Percentiles rank a stretch among this genome's conserved stretches.
Conservation (phyloP, 2,329 filamentous ascomycete species). For the Arthrobotrys entomopaga region DNA sequence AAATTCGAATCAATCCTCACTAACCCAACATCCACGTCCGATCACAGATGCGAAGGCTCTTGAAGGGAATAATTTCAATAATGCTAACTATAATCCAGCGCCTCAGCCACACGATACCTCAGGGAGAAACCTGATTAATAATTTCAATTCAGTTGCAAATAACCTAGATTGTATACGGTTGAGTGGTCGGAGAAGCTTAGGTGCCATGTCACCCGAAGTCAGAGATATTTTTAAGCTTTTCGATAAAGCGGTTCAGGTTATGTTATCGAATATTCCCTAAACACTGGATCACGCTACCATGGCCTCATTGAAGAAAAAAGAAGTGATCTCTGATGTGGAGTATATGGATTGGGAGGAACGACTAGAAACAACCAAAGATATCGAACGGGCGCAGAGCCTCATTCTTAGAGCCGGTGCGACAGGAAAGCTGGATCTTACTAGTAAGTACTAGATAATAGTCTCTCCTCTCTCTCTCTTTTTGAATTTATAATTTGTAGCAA, state of each 20-base stretch:
- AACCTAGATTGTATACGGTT: not conserved
- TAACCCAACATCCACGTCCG: no score
- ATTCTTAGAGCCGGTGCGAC: not conserved
- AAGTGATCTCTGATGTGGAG: conserved; percentile 1
- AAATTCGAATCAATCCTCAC: not conserved
- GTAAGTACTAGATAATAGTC: not conserved
- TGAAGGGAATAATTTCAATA: no score
- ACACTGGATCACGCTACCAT: not conserved
- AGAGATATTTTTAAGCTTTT: not conserved
- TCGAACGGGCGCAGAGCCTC: not conserved
- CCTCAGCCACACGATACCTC: no score
- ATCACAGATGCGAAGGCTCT: no score
- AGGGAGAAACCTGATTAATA: no score
- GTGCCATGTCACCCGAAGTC: not conserved
- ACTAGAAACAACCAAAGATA: not conserved
- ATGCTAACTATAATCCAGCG: no score
- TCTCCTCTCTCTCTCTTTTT: no score
- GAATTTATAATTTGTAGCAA: no score
- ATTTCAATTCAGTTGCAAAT: not conserved
- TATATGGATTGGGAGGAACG: not conserved
- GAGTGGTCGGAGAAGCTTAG: not conserved
- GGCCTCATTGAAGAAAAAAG: not conserved
- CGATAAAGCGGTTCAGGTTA: not conserved
- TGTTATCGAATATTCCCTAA: not conserved
- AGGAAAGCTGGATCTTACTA: not conserved